Evolutionary conservation across 305 asterid species (phyloP), one percentile per base, ranked within the genome.

Genomic region (Fraxinus baroniana): DNA sequence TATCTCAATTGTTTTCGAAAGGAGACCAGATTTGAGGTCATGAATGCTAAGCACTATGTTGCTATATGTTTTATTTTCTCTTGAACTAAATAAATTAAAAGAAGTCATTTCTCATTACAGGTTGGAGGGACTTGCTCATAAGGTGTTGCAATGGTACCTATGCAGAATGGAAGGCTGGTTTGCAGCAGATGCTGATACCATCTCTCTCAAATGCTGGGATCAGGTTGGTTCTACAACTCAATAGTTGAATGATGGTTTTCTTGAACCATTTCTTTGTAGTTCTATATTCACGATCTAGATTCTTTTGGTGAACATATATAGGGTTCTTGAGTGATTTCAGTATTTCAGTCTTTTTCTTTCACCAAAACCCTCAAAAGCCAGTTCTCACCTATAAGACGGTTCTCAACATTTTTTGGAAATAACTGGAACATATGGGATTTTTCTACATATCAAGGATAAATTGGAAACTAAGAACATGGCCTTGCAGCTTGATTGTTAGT

Each of bases 81-180:
- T 68, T 17, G 32, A 2, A 81, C 17, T 18, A 28, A 49, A 78
- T 62, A 46, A 12, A 18, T 75, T 36, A 7, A 68, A 76, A 24
- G 26, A 76, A 49, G 41, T 80, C 8, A n/a, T 78, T 75, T 41
- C 10, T 7, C 32, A 75, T 80, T 87, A 52, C 89, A 95, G 98
- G 95, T 87, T 94, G 91, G 94, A 94, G 85, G 98, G 99, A 68
- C 88, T 91, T 82, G 90, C 83, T 57, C 91, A 93, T 83, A 96
- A 94, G 90, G 98, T 94, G 87, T 85, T 96, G 88, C 99, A 94
- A 64, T 96, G 98, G 99, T 96, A 94, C 87, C 95, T 96, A 76
- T 96, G 98, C 91, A 89, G 98, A 92, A 92, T 96, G 98, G 99
- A 96, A 79, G 99, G 99, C 77, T 96, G 98, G 98, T 96, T 96